These are phyloP conservation scores for Cryptococcus sp. DNA, from an alignment of 1,284 basidiomycete species.

Conservation along the genomic window DNA sequence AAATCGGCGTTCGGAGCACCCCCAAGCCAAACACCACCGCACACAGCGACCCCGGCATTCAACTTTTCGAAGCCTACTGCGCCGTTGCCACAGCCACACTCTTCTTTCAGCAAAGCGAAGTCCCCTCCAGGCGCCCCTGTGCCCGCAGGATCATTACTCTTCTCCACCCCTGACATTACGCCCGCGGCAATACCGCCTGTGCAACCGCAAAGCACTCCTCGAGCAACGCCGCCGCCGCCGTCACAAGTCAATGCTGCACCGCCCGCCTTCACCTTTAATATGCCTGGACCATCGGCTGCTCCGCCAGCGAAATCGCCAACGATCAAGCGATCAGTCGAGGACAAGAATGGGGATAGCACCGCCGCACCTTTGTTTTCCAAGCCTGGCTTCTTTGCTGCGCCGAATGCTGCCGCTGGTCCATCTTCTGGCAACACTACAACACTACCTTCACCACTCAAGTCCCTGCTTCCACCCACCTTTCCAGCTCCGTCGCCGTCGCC, in stretches of 20 bases:
- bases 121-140: too few species aligned
- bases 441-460: conserved; percentile 8
- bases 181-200: too few species aligned
- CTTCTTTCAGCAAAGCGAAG: too few species aligned
- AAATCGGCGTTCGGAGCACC: not conserved
- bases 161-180: too few species aligned
- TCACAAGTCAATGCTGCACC: too few species aligned
- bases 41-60: not conserved
- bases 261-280: conserved; percentile 7
- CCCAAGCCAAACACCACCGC: not conserved
- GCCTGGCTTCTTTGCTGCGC: conserved; percentile 24
- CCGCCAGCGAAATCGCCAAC: conserved; percentile 1
- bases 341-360: not conserved
- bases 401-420: conserved; percentile 15
- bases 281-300: conserved; percentile 1
- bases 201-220: too few species aligned
- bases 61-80: not conserved
- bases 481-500: not conserved
- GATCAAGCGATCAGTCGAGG: conserved; percentile 6
- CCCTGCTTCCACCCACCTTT: conserved; percentile 1
- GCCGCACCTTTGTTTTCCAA: conserved; percentile 11
- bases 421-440: conserved; percentile 4
- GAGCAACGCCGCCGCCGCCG: too few species aligned
- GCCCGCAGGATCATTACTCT: too few species aligned
- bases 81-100: not conserved